Conservation (phyloP, 2,329 filamentous ascomycete genomes). For the Xylaria hypoxylon region DNA sequence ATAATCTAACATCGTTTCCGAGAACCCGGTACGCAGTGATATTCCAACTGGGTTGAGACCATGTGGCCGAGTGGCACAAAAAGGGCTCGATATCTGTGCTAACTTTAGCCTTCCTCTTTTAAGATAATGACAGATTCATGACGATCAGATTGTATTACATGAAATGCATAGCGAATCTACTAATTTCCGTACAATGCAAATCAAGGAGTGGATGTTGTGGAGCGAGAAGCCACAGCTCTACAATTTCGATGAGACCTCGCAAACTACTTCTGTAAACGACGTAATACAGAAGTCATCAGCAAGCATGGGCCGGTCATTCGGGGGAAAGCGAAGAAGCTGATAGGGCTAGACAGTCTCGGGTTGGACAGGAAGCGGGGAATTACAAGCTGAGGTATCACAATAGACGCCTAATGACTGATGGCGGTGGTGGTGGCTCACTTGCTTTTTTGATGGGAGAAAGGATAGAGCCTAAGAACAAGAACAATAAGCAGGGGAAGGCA, state of each 20-base stretch:
- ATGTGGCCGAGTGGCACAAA: not conserved
- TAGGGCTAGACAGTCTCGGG: conserved; percentile 22
- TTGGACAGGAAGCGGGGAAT: conserved; percentile 24
- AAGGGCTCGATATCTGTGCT: conserved; percentile 6
- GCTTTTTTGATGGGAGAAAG: conserved; percentile 26
- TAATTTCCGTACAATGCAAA: not conserved
- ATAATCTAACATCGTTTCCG: conserved; percentile 20
- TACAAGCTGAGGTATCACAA: conserved; percentile 23
- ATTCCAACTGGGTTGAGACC: conserved; percentile 14
- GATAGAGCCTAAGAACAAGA: not conserved
- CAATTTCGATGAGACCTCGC: conserved; percentile 21
- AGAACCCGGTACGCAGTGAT: conserved; percentile 28
- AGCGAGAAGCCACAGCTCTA: conserved; percentile 17
- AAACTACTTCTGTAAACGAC: conserved; percentile 26
- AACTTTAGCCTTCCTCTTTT: not conserved
- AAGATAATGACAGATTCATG: conserved; percentile 1
- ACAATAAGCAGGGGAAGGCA: conserved; percentile 3
- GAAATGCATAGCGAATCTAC: not conserved
- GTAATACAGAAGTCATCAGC: conserved; percentile 24
- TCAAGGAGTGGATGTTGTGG: not conserved
- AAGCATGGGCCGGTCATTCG: not conserved
- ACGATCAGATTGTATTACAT: conserved; percentile 13
- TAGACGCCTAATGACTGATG: conserved; percentile 21
- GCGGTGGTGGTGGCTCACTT: conserved; percentile 26
- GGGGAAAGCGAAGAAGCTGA: conserved; percentile 7